phyloP scores from a whole-genome alignment of 495 filamentous ascomycete species.

The Aspergillus asperescens region DNA sequence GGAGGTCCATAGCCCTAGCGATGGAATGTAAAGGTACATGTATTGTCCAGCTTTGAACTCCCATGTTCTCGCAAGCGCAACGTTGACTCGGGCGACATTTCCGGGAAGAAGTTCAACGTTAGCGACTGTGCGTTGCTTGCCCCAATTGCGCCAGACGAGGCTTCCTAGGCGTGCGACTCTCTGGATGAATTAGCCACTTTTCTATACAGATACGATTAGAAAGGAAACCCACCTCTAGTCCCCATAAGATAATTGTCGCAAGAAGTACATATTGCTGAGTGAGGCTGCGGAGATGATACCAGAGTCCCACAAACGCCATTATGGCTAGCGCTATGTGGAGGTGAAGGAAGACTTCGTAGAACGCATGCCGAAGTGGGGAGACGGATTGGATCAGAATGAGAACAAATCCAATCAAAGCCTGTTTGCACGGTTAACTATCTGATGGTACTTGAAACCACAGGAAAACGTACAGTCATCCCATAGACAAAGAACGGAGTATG shows the following conservation, averaged over 20 bases:
- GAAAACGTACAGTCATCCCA: conserved; percentile 32
- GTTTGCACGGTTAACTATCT: conserved; percentile 1
- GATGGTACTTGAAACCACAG: not conserved
- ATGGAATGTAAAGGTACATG: conserved; percentile 53
- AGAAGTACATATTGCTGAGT: conserved; percentile 35
- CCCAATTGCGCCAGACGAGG: conserved; percentile 57
- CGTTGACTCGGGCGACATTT: conserved; percentile 45
- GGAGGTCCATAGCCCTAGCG: conserved; percentile 46
- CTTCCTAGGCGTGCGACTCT: conserved; percentile 48
- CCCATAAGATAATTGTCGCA: conserved; percentile 38
- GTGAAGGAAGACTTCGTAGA: conserved; percentile 56
- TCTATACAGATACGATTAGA: conserved; percentile 46
- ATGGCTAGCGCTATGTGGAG: conserved; percentile 48
- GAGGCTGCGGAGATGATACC: conserved; percentile 49
- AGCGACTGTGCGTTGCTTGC: conserved; percentile 38
- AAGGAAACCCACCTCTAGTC: conserved; percentile 29
- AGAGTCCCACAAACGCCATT: conserved; percentile 47
- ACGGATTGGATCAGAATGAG: conserved; percentile 46
- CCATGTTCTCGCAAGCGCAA: conserved; percentile 46
- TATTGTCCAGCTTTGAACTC: conserved; percentile 48
- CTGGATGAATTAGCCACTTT: conserved; percentile 34
- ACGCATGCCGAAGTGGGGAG: conserved; percentile 51
- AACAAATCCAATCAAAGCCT: conserved; percentile 43
- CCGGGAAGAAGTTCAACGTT: conserved; percentile 49
- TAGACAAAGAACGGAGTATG: conserved; percentile 31